A percentile compares a stretch with the other conserved stretches of the same genome.
These are phyloP conservation scores for Lotus japonicus DNA, from an alignment of 306 rosid genomes.

Conservation along the genomic window DNA sequence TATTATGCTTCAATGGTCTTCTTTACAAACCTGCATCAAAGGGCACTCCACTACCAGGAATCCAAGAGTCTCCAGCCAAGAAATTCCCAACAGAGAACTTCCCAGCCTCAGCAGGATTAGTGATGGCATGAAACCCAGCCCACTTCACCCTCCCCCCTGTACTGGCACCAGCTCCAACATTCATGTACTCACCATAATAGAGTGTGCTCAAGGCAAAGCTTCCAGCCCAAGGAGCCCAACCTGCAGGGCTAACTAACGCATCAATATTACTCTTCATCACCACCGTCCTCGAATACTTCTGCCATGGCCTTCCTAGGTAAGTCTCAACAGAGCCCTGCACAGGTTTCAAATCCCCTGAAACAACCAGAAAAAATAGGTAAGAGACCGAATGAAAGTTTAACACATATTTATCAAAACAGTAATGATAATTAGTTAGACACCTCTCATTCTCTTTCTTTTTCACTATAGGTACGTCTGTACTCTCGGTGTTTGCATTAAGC, in stretches of 20 bases:
- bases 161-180: conserved; percentile 50
- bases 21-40: conserved; percentile 40
- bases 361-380: too few species aligned
- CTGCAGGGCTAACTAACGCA: conserved; percentile 36
- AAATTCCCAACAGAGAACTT: conserved; percentile 52
- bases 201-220: conserved; percentile 45
- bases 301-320: conserved; percentile 76
- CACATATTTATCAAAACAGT: too few species aligned
- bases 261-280: conserved; percentile 50
- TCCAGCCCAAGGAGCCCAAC: conserved; percentile 78
- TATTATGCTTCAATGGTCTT: too few species aligned
- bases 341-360: conserved; percentile 29
- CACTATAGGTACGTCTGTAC: too few species aligned
- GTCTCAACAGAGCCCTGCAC: conserved; percentile 29
- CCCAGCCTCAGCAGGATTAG: conserved; percentile 35
- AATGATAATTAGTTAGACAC: too few species aligned
- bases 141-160: conserved; percentile 59
- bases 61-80: conserved; percentile 58
- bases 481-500: too few species aligned
- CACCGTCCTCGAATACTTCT: conserved; percentile 61
- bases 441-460: too few species aligned
- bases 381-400: too few species aligned
- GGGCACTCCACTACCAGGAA: conserved; percentile 58
- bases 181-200: conserved; percentile 67
- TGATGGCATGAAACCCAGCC: conserved; percentile 57